These are phyloP conservation scores for Coemansia biformis DNA, from an alignment of 192 early-diverging fungal species.

Conservation along the genomic window DNA sequence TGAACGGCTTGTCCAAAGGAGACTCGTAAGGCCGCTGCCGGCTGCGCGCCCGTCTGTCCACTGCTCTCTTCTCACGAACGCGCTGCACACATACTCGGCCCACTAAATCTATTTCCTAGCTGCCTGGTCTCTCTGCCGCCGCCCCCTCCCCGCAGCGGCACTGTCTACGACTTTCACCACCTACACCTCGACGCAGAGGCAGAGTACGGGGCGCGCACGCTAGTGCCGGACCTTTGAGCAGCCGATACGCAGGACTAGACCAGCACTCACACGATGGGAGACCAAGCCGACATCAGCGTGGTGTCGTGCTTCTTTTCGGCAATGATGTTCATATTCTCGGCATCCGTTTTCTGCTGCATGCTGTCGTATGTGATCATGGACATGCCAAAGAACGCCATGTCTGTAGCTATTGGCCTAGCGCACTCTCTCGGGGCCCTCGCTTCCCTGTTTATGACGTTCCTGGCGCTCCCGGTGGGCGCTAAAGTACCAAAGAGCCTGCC, in stretches of 20 bases:
- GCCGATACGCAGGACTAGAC: background rate
- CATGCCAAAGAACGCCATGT: constrained; percentile 1
- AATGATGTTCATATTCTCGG: background rate
- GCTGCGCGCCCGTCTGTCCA: too few species aligned
- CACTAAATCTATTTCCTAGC: background rate
- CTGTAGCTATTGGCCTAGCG: constrained; percentile 1
- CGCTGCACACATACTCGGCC: background rate
- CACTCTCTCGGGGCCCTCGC: background rate
- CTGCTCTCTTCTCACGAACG: background rate
- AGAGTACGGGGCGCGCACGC: too few species aligned
- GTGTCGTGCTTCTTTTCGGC: background rate
- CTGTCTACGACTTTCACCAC: too few species aligned
- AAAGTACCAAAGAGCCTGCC: background rate
- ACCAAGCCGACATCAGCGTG: background rate
- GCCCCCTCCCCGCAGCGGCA: too few species aligned
- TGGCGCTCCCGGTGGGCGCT: background rate
- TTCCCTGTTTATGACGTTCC: background rate
- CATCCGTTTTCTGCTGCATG: background rate
- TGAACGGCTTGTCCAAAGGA: too few species aligned
- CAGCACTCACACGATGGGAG: background rate
- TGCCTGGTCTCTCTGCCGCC: too few species aligned
- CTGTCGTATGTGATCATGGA: background rate
- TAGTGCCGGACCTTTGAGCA: too few species aligned
- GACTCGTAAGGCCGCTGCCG: too few species aligned
- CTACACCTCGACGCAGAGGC: too few species aligned